Conservation (phyloP, 345 rosid species). For the Salix arbutifolia region DNA sequence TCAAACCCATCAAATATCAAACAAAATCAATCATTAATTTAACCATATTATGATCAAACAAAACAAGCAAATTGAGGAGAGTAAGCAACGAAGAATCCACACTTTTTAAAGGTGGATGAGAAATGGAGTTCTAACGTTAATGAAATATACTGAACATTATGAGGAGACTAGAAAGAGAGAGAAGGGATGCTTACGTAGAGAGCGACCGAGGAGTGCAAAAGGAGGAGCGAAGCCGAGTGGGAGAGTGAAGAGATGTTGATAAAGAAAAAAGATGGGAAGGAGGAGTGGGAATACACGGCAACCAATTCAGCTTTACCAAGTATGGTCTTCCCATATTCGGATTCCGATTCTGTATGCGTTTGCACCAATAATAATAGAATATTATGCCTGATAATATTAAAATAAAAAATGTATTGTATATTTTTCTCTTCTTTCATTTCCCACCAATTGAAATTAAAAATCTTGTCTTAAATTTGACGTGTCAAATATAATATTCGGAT, state of each 20-base stretch:
- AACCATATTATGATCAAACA: background rate
- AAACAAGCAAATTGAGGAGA: background rate
- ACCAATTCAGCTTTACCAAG: background rate
- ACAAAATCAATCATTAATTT: too few relatives aligned
- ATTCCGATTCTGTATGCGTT: background rate
- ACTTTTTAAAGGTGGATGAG: too few relatives aligned
- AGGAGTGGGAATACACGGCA: background rate
- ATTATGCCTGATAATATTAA: too few relatives aligned
- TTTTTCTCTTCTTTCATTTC: too few relatives aligned
- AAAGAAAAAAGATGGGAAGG: conserved; percentile 8
- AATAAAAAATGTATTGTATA: too few relatives aligned
- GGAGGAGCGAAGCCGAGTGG: conserved; percentile 5
- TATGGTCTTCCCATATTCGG: background rate
- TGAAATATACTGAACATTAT: background rate
- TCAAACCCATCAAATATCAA: too few relatives aligned
- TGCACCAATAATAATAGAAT: too few relatives aligned
- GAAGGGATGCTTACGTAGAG: conserved; percentile 29
- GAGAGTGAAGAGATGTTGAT: background rate
- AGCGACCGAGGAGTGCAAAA: conserved; percentile 9
- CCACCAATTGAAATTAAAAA: too few relatives aligned
- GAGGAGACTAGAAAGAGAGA: background rate
- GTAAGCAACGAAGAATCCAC: too few relatives aligned
- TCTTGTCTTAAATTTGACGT: too few relatives aligned
- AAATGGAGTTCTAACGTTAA: background rate
- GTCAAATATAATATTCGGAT: too few relatives aligned